A percentile compares a stretch with the other conserved stretches of the same genome.
phyloP scores from a whole-genome alignment of 2,329 filamentous ascomycete species.

The Alternaria gansuensis region DNA sequence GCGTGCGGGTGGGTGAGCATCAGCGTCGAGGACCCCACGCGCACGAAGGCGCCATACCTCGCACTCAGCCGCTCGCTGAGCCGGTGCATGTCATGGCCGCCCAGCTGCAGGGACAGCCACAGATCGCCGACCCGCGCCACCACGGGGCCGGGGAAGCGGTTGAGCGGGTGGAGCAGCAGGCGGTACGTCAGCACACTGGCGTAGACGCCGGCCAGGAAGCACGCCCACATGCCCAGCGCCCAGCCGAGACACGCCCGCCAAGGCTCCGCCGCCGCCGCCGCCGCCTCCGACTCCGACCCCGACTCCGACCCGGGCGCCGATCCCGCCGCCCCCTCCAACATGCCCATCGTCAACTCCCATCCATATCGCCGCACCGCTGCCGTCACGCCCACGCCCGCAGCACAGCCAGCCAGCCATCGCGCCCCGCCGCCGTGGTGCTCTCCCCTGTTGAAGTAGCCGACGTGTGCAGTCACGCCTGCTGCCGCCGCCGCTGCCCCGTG shows the following conservation, averaged over 20 bases:
- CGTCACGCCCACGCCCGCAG: background rate
- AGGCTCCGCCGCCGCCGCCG: too few species aligned
- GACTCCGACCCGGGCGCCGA: too few species aligned
- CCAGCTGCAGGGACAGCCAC: conserved; percentile 1
- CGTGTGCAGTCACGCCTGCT: conserved; percentile 2
- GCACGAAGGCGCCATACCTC: background rate
- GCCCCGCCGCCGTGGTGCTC: conserved; percentile 6
- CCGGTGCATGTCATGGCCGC: conserved; percentile 6
- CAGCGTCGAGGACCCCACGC: conserved; percentile 4
- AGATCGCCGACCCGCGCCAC: background rate
- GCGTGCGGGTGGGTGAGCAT: conserved; percentile 6
- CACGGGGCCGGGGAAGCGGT: conserved; percentile 1
- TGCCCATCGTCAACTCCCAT: too few species aligned
- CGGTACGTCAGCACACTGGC: conserved; percentile 3
- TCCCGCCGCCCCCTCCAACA: too few species aligned
- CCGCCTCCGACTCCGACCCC: too few species aligned
- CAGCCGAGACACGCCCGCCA: background rate
- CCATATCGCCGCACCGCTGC: too few species aligned
- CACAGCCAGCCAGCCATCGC: background rate
- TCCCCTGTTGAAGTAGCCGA: conserved; percentile 1
- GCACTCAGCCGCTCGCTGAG: conserved; percentile 2
- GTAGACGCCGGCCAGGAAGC: background rate
- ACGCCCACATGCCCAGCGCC: background rate
- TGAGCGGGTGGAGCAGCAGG: conserved; percentile 1
- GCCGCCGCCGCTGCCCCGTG: conserved; percentile 3